phyloP scores from a whole-genome alignment of 2,329 filamentous ascomycete species.

The Metarhizium humberi region DNA sequence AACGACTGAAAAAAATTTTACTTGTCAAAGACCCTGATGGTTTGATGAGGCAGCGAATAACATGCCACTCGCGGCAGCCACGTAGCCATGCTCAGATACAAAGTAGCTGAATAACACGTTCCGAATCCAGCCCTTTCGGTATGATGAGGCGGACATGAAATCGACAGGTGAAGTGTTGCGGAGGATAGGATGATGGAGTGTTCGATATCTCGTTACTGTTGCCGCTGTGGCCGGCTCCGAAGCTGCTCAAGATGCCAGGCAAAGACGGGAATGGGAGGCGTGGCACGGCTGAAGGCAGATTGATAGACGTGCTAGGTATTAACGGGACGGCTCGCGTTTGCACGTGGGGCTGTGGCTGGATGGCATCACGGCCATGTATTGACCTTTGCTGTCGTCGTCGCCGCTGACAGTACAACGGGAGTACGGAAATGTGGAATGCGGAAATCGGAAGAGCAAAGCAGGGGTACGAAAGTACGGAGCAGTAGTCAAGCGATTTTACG shows the following conservation, averaged over 20 bases:
- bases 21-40: background rate
- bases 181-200: too few species aligned
- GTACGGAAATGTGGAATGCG: too few species aligned
- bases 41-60: slow-evolving; percentile 4
- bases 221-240: too few species aligned
- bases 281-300: background rate
- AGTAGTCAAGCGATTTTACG: background rate
- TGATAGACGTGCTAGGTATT: background rate
- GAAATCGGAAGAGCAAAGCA: too few species aligned
- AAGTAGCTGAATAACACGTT: background rate
- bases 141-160: slow-evolving; percentile 9
- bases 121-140: background rate
- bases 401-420: too few species aligned
- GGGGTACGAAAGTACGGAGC: too few species aligned
- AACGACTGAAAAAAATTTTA: too few species aligned
- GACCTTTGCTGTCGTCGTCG: too few species aligned
- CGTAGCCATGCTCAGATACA: background rate
- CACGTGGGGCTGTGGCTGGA: background rate
- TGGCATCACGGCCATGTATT: background rate
- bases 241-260: too few species aligned
- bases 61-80: background rate
- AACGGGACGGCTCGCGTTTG: background rate
- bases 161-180: background rate
- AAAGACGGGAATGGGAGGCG: too few species aligned
- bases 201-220: too few species aligned